Conservation (phyloP, 495 filamentous ascomycete species). For the Aspergillus avenaceus region DNA sequence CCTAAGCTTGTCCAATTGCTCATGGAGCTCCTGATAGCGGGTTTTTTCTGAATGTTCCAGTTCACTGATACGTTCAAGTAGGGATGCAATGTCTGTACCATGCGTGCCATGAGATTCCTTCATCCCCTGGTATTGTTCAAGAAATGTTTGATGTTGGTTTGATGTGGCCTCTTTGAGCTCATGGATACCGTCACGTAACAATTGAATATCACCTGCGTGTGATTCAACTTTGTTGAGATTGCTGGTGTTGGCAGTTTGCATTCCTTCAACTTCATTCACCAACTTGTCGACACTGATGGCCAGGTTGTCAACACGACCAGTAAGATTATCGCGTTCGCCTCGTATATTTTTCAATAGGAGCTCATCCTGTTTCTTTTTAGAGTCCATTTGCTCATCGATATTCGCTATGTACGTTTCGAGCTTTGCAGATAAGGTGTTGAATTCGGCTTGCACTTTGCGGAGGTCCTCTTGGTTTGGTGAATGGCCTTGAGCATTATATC, state of each 20-base stretch:
- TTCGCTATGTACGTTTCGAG: background rate
- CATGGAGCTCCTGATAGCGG: background rate
- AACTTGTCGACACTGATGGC: constrained; percentile 6
- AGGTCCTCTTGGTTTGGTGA: background rate
- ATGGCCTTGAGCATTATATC: background rate
- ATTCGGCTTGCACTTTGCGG: background rate
- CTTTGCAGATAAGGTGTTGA: background rate
- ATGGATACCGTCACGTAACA: background rate
- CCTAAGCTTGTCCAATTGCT: background rate
- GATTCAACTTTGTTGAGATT: background rate
- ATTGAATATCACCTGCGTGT: background rate
- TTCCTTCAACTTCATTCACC: background rate
- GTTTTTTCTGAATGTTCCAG: background rate
- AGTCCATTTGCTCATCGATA: background rate
- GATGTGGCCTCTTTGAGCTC: background rate
- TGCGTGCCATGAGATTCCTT: background rate
- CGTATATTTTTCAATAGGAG: constrained; percentile 2
- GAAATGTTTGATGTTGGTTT: constrained; percentile 2
- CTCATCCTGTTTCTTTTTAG: background rate
- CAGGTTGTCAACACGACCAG: background rate
- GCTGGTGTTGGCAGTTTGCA: background rate
- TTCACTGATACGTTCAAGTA: background rate
- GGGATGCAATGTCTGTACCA: background rate
- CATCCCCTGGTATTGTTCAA: background rate
- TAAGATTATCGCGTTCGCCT: constrained; percentile 6